Evolutionary conservation across 2,329 filamentous ascomycete genomes (phyloP).

Genomic region (Apiospora phragmitis): DNA sequence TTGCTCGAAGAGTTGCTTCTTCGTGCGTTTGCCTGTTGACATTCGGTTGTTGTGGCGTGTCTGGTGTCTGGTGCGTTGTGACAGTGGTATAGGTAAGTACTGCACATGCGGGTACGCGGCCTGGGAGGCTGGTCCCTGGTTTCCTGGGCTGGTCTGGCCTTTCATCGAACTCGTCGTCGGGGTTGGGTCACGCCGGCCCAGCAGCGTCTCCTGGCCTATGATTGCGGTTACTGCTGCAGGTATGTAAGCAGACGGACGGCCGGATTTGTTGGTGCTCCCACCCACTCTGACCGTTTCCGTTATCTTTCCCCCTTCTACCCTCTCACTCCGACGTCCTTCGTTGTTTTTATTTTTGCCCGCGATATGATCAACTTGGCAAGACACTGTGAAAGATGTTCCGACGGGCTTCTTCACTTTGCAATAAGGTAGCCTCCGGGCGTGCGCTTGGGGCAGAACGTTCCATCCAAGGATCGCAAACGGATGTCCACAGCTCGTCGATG

Average conservation of each 20-base stretch:
- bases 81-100: background rate
- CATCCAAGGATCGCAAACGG: background rate
- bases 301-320: background rate
- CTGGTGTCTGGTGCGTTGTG: background rate
- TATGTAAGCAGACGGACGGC: background rate
- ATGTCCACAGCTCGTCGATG: background rate
- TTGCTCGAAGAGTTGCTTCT: background rate
- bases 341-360: background rate
- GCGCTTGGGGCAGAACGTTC: background rate
- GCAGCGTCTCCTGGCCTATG: background rate
- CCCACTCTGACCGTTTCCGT: background rate
- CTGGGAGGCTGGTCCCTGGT: background rate
- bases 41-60: background rate
- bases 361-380: background rate
- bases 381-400: background rate
- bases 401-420: background rate
- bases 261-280: background rate
- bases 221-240: background rate
- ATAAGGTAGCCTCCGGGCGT: background rate
- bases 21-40: background rate
- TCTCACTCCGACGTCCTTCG: background rate
- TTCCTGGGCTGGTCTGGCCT: background rate
- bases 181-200: background rate
- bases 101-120: background rate
- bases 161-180: conserved; percentile 7